Evolutionary conservation across 1,284 basidiomycete species (phyloP).

Genomic region (Xerocomus cyaneibrunnescens): DNA sequence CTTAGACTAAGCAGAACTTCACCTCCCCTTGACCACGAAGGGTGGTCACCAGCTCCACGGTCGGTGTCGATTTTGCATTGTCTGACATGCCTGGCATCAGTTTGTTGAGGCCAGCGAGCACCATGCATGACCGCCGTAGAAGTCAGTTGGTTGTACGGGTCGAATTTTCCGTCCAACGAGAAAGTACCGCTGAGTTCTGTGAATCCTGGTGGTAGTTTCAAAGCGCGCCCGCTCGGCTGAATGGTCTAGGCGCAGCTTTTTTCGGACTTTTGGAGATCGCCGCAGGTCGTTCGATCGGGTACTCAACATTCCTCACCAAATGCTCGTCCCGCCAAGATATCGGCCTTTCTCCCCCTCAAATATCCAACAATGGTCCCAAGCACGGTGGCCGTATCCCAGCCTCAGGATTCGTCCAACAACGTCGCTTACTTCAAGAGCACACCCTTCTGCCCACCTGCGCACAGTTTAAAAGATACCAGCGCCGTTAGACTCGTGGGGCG

Average conservation of each 20-base stretch:
- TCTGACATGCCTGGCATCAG: not conserved
- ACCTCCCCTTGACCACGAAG: not conserved
- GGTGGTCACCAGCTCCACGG: slow-evolving; percentile 6
- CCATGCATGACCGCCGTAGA: slow-evolving; percentile 1
- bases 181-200: not conserved
- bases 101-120: not conserved
- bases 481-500: not conserved
- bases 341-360: not conserved
- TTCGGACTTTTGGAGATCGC: not conserved
- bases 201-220: not conserved
- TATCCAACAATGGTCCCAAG: not conserved
- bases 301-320: not conserved
- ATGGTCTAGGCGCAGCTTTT: not conserved
- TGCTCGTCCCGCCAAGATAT: not conserved
- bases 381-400: not conserved
- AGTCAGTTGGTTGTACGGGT: slow-evolving; percentile 2
- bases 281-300: too few relatives aligned
- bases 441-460: not conserved
- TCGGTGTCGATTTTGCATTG: slow-evolving; percentile 8
- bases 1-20: slow-evolving; percentile 6
- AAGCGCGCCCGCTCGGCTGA: too few relatives aligned
- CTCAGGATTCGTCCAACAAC: not conserved
- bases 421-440: not conserved
- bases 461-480: too few relatives aligned
- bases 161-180: not conserved